Evolutionary conservation across 2,329 filamentous ascomycete genomes (phyloP), one percentile per base, ranked within the genome.

Genomic region (Trichoderma sp.): DNA sequence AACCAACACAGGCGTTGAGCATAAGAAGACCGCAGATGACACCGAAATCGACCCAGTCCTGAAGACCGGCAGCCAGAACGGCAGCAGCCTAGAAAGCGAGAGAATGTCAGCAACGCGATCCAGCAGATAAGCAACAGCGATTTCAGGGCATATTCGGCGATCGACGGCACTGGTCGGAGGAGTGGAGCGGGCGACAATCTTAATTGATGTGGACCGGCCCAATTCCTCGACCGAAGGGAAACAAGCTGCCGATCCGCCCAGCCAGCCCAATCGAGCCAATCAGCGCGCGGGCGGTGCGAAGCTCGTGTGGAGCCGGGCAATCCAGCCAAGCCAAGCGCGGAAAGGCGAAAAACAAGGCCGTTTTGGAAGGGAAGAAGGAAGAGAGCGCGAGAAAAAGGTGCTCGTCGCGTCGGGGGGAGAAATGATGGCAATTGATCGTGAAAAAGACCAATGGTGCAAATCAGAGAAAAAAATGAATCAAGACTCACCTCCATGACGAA

Each of bases 21-120:
- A 96, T 77, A 10, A 96, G 85, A 58, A 96, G 83, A 74, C 81
- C 92, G 78, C 90, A 92, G 71, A 96, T 96, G 74, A 96, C 92
- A 83, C 91, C 92, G 74, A 96, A 94, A 81, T 96, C 92, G 69
- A 96, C 90, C 92, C 92, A 96, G 73, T 95, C 90, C 78, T 90
- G 79, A 48, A 96, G 86, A 87, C 90, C 91, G 68, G 90, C 91
- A 75, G 92, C 92, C 66, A 96, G 85, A 74, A 93, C 82, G 71
- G 90, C 90, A 68, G 91, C 90, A 78, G 87, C 84, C 86, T 88
- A 68, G 52, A 56, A 55, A 43, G 44, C 34, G 34, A 14, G 34
- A 39, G 34, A 39, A 39, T 39, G 34, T 39, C 34, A 56, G 61
- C 43, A 64, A 21, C 48, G 59, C 28, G 55, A 73, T 77, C 34